A percentile compares a stretch with the other conserved stretches of the same genome.
These are phyloP conservation scores for Grammothele lineata DNA, from an alignment of 768 basidiomycete species.

Conservation along the genomic window DNA sequence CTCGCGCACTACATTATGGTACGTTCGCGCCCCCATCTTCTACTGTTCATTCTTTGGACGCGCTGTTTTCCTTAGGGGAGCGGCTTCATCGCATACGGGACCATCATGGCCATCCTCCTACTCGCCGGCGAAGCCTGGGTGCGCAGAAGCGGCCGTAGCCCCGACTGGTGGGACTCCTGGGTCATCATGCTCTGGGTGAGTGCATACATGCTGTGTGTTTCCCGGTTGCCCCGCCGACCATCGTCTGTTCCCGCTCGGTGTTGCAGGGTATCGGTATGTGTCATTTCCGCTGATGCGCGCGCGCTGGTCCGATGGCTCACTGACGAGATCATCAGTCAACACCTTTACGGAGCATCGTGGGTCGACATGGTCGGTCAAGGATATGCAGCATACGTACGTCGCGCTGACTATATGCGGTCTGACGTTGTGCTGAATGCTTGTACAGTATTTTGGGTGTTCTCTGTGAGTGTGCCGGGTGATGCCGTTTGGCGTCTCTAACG, in stretches of 20 bases:
- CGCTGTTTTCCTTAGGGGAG: slow-evolving; percentile 47
- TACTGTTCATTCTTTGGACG: neutral
- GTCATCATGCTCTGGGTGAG: slow-evolving; percentile 48
- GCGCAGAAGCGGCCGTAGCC: slow-evolving; percentile 61
- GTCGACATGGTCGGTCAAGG: slow-evolving; percentile 78
- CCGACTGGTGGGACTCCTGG: slow-evolving; percentile 88
- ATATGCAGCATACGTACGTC: slow-evolving; percentile 89
- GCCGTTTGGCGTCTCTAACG: no score
- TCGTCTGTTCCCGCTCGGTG: neutral
- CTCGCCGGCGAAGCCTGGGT: slow-evolving; percentile 78
- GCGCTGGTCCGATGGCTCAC: neutral
- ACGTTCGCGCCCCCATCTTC: slow-evolving; percentile 6
- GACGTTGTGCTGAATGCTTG: neutral
- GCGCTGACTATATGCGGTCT: neutral
- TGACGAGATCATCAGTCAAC: slow-evolving; percentile 49
- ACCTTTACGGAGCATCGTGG: slow-evolving; percentile 92
- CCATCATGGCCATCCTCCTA: slow-evolving; percentile 75
- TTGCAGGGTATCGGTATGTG: slow-evolving; percentile 54
- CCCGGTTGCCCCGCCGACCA: neutral
- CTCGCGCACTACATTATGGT: slow-evolving; percentile 84
- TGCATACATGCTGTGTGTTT: slow-evolving; percentile 19
- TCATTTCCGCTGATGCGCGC: neutral
- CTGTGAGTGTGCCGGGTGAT: slow-evolving; percentile 39
- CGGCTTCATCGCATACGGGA: slow-evolving; percentile 85
- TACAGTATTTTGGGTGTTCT: slow-evolving; percentile 66